Evolutionary conservation across 805 yeast genomes (phyloP), one percentile per base, ranked within the genome.

Genomic region (Nakazawaea laoshanensis): DNA sequence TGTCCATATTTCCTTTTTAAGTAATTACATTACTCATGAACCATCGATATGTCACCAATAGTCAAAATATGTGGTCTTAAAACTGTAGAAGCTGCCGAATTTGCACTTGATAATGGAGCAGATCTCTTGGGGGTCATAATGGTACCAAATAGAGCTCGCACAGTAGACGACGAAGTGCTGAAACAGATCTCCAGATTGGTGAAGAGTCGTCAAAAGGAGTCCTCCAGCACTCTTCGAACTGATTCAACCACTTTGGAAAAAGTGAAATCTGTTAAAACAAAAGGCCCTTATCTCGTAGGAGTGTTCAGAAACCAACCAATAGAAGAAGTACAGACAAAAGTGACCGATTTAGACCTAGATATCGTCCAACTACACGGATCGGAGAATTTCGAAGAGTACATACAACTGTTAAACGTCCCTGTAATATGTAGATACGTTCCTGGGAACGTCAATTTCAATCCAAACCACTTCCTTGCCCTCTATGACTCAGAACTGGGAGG

Each of bases 401-500:
- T 68, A 47, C 29, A 44, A 0, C 27, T 34, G 14, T 24, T 56
- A 0, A 36, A 50, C 2, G 61, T 65, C 29, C 94, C 95, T 0
- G 72, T 85, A 7, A 80, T 89, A 38, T 70, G 82, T 29, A 61
- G 96, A 36, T 79, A 73, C 45, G 74, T 79, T 2, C 84, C 94
- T 0, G 21, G 21, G 7, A 9, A 7, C 7, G n/a, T n/a, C n/a
- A 20, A 20, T 20, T 10, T 20, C 10, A 10, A 7, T 3, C 50
- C 55, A 4, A 57, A 62, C 11, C 77, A 79, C 34, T 44, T 69
- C 8, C 41, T 79, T 4, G 74, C 87, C 2, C 61, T 92, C 30
- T 61, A 89, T 13, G 98, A 92, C 49, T 79, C 94, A 2, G 95
- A 84, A 46, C 67, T 67, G 2, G 98, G 98, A 8, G 98, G 98